These are phyloP conservation scores for Rhizopogon salebrosus DNA, from an alignment of 768 basidiomycete genomes.

Conservation along the genomic window DNA sequence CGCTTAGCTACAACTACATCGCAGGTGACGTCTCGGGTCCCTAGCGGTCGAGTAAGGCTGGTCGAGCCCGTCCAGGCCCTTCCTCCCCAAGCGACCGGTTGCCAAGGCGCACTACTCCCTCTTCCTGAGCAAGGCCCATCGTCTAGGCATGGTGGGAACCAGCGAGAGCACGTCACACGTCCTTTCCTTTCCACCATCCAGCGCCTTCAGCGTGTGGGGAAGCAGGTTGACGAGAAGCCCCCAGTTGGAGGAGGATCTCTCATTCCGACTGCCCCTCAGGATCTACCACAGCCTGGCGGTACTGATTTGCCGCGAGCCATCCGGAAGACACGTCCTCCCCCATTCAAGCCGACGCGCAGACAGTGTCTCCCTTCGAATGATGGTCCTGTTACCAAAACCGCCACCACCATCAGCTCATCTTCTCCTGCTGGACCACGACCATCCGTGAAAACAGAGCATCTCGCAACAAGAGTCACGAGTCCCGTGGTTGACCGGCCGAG, in stretches of 20 bases:
- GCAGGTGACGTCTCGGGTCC: background rate
- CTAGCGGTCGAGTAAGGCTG: background rate
- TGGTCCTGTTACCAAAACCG: too few species aligned
- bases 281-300: background rate
- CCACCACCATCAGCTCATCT: too few species aligned
- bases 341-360: background rate
- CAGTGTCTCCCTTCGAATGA: too few species aligned
- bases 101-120: background rate
- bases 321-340: background rate
- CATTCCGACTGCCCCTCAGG: too few species aligned
- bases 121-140: too few species aligned
- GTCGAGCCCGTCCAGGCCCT: too few species aligned
- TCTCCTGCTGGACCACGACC: background rate
- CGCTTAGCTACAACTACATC: slow-evolving; percentile 44
- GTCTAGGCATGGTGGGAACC: too few species aligned
- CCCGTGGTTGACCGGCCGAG: background rate
- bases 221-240: background rate
- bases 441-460: background rate
- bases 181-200: slow-evolving; percentile 2
- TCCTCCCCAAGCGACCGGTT: too few species aligned
- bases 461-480: background rate
- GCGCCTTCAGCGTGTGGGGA: slow-evolving; percentile 1
- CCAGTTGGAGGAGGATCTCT: too few species aligned
- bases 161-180: too few species aligned
- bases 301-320: background rate